Evolutionary conservation across 768 basidiomycete species (phyloP).

Genomic region (Lentinula raphanica): DNA sequence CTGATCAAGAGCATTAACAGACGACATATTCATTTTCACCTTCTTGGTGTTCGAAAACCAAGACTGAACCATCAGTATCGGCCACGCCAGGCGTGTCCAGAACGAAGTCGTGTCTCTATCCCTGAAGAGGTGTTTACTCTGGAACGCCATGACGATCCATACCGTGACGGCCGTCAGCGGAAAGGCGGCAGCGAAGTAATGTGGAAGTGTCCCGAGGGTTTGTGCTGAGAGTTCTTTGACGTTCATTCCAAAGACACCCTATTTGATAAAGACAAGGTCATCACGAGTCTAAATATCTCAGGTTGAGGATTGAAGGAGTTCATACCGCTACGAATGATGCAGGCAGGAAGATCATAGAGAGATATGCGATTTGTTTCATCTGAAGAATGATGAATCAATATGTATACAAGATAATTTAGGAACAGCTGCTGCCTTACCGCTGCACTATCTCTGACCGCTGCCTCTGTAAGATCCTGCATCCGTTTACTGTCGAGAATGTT

Average conservation of each 20-base stretch:
- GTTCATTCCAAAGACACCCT: conserved; percentile 62
- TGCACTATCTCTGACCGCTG: conserved; percentile 21
- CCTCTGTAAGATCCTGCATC: conserved; percentile 49
- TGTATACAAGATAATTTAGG: not conserved
- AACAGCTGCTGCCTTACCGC: not conserved
- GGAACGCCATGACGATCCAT: conserved; percentile 55
- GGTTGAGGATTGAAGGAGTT: not conserved
- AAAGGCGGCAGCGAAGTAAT: conserved; percentile 39
- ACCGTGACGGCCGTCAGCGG: conserved; percentile 43
- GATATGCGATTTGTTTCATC: conserved; percentile 58
- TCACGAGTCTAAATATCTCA: not conserved
- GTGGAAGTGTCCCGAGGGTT: conserved; percentile 32
- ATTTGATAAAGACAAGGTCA: not conserved
- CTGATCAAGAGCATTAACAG: not conserved
- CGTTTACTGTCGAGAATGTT: conserved; percentile 51
- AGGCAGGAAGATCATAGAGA: conserved; percentile 60
- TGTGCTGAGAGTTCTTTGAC: conserved; percentile 34
- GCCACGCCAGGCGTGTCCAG: conserved; percentile 8
- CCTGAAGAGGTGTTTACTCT: conserved; percentile 26
- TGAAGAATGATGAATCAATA: conserved; percentile 6
- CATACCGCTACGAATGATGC: conserved; percentile 46
- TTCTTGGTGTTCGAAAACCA: not conserved
- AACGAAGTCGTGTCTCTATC: not conserved
- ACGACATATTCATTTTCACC: not conserved
- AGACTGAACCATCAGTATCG: not conserved